Evolutionary conservation across 768 basidiomycete genomes (phyloP), one percentile per base, ranked within the genome.

Genomic region (Boletus coccyginus): DNA sequence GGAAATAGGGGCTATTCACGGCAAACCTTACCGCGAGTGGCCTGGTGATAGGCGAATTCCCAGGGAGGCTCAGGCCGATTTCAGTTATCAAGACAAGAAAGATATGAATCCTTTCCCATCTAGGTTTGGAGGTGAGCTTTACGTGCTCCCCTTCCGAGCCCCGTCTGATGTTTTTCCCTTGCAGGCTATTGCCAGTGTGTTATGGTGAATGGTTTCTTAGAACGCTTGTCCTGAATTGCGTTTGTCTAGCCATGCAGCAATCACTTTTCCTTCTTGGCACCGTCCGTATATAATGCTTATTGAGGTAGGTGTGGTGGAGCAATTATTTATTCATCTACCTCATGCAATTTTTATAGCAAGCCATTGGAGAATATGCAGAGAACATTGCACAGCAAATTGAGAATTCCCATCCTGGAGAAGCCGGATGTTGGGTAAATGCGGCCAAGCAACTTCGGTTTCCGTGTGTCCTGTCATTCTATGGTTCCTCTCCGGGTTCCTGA

Each of bases 181-280:
- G n/a, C 35, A 67, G 66, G 66, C 6, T 67, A 67, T 21, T 67
- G 66, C 67, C 63, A 66, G 66, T 67, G 59, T 48, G 67, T 56
- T 48, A 5, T 24, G 1, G 3, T 41, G 24, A 31, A 32, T 9
- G 7, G 7, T 21, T 19, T 35, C 12, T 9, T 17, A 3, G 10
- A 8, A 39, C n/a, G 17, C 24, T 24, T 19, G 33, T 36, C 21
- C 46, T 55, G 8, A 36, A 48, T 6, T 8, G 17, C 5, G 9
- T 19, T 42, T 46, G 33, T 51, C 29, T 31, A 67, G 66, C 46
- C 66, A 67, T 40, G 56, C 57, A 13, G 55, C 58, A 3, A 44
- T 67, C 41, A 54, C 65, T 24, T 67, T 67, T 38, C 55, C 64
- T 29, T 44, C 66, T 46, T 67, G 67, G 67, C 66, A 67, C 31